These are phyloP conservation scores for Suillus discolor DNA, from an alignment of 768 basidiomycete genomes.

Conservation along the genomic window DNA sequence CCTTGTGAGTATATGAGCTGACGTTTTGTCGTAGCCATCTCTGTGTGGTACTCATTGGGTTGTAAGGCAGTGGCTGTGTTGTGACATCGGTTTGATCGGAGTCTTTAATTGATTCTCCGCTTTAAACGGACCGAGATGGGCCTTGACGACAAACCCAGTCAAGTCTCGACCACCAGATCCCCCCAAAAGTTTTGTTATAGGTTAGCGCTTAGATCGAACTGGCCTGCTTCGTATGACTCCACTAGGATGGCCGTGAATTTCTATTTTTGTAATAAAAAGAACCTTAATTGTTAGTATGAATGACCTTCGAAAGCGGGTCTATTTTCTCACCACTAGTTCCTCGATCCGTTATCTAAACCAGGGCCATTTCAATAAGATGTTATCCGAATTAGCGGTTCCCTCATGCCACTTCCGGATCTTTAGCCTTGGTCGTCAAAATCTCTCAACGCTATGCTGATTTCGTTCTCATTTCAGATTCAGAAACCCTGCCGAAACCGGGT, in stretches of 20 bases:
- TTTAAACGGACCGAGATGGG: neutral
- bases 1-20: constrained; percentile 53
- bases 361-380: constrained; percentile 34
- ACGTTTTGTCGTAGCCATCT: constrained; percentile 71
- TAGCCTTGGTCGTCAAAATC: constrained; percentile 27
- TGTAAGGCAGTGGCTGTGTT: neutral
- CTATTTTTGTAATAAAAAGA: constrained; percentile 42
- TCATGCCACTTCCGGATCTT: constrained; percentile 51
- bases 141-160: neutral
- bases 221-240: constrained; percentile 38
- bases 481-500: constrained; percentile 30
- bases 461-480: constrained; percentile 21
- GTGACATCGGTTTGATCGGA: neutral
- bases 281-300: constrained; percentile 21
- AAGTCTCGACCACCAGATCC: neutral
- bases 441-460: constrained; percentile 17
- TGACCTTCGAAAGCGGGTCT: constrained; percentile 15
- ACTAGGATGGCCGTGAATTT: constrained; percentile 47
- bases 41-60: constrained; percentile 33
- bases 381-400: constrained; percentile 28
- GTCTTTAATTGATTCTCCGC: neutral
- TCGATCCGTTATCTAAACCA: constrained; percentile 34
- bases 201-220: constrained; percentile 25
- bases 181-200: constrained; percentile 3
- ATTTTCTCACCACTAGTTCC: constrained; percentile 19